phyloP scores from a whole-genome alignment of 2,329 filamentous ascomycete species.

The Alternaria sp. region DNA sequence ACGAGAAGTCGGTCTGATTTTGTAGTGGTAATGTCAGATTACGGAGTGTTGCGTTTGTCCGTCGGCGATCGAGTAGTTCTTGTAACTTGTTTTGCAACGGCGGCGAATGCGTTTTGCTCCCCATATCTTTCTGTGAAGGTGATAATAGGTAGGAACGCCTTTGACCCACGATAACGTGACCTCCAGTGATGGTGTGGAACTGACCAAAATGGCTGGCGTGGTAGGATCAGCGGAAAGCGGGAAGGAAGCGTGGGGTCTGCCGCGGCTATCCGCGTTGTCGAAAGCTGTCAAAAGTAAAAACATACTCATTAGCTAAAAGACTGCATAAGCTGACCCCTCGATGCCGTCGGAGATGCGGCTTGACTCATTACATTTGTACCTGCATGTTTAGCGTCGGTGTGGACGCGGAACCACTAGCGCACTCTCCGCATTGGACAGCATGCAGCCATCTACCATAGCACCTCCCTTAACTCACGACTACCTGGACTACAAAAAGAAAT shows the following conservation, averaged over 20 bases:
- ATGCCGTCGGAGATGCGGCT: conserved; percentile 1
- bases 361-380: conserved; percentile 14
- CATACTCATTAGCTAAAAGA: conserved; percentile 9
- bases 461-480: neutral
- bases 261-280: conserved; percentile 1
- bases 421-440: neutral
- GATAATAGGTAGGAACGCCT: neutral
- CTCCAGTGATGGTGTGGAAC: neutral
- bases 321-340: neutral
- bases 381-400: conserved; percentile 6
- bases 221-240: neutral
- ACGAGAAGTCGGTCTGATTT: conserved; percentile 64
- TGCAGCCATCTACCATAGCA: neutral
- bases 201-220: neutral
- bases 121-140: conserved; percentile 11
- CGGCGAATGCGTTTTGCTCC: neutral
- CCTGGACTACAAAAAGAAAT: conserved; percentile 20
- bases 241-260: conserved; percentile 4
- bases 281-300: neutral
- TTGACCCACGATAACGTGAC: neutral
- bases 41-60: conserved; percentile 42
- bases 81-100: conserved; percentile 33
- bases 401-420: conserved; percentile 1
- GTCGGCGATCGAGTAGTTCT: conserved; percentile 49
- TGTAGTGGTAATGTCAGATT: conserved; percentile 32